Percentiles rank a stretch among this genome's conserved stretches.
These are phyloP conservation scores for Barnettozyma sp. DNA, from an alignment of 805 yeast species.

Conservation along the genomic window DNA sequence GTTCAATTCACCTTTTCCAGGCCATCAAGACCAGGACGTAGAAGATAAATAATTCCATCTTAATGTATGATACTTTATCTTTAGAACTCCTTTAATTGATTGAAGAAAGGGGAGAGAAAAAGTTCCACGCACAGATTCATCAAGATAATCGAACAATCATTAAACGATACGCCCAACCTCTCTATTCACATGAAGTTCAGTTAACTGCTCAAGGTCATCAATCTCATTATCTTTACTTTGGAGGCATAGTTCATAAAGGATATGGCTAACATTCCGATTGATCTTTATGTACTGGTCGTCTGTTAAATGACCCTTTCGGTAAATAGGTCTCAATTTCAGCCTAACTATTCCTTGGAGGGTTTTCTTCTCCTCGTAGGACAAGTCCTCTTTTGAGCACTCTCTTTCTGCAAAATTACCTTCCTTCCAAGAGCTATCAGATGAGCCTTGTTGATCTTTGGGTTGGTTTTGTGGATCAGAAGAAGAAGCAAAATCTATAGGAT, in stretches of 20 bases:
- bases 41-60: constrained; percentile 27
- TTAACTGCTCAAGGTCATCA: constrained; percentile 16
- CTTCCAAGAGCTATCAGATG: too few species aligned
- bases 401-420: constrained; percentile 9
- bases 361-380: constrained; percentile 40
- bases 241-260: constrained; percentile 38
- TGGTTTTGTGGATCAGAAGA: too few species aligned
- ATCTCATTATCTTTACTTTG: constrained; percentile 7
- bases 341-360: constrained; percentile 54
- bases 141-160: background rate
- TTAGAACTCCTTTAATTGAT: too few species aligned
- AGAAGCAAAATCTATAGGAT: too few species aligned
- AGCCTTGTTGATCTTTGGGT: too few species aligned
- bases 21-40: constrained; percentile 69
- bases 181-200: constrained; percentile 12
- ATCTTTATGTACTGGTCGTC: constrained; percentile 47
- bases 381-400: constrained; percentile 4
- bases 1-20: constrained; percentile 39
- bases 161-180: too few species aligned
- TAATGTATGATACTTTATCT: too few species aligned
- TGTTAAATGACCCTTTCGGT: constrained; percentile 29
- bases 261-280: constrained; percentile 57
- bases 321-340: constrained; percentile 42
- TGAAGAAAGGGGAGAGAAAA: too few species aligned
- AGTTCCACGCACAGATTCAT: too few species aligned